These are phyloP conservation scores for Meripilus lineatus DNA, from an alignment of 1,284 basidiomycete species.

Conservation along the genomic window DNA sequence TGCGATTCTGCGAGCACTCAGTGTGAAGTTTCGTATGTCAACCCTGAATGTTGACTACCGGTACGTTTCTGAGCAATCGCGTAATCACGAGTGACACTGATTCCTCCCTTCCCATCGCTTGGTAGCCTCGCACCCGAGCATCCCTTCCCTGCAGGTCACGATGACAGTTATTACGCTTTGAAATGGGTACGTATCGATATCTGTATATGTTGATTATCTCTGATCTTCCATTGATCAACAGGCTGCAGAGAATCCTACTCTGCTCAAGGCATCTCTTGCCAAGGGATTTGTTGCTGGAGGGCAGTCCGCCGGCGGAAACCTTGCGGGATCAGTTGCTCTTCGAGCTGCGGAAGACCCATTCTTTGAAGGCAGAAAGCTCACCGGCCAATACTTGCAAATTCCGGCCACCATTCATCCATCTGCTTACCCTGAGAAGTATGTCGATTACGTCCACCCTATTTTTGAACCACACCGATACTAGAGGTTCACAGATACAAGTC, in stretches of 20 bases:
- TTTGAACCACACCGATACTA: background rate
- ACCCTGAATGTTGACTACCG: constrained; percentile 3
- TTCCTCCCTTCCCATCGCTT: background rate
- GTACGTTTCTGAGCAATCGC: background rate
- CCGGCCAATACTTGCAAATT: constrained; percentile 12
- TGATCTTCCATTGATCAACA: constrained; percentile 1
- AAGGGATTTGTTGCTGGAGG: constrained; percentile 20
- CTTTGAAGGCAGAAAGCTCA: constrained; percentile 12
- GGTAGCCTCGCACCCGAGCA: constrained; percentile 16
- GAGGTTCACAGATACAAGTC: background rate
- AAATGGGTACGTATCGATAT: constrained; percentile 17
- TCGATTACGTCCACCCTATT: background rate
- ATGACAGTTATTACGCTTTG: constrained; percentile 18
- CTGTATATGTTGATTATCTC: background rate
- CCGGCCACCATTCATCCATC: constrained; percentile 11
- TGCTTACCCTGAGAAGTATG: constrained; percentile 6
- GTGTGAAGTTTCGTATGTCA: background rate
- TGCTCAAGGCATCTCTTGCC: constrained; percentile 9
- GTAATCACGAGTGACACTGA: no score
- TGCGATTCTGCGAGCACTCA: background rate
- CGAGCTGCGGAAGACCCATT: constrained; percentile 16
- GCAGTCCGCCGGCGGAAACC: constrained; percentile 17
- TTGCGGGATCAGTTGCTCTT: constrained; percentile 14
- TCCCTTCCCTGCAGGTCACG: constrained; percentile 12
- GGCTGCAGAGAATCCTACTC: constrained; percentile 10